phyloP scores from a whole-genome alignment of 306 rosid genomes.

The Glycine soja region DNA sequence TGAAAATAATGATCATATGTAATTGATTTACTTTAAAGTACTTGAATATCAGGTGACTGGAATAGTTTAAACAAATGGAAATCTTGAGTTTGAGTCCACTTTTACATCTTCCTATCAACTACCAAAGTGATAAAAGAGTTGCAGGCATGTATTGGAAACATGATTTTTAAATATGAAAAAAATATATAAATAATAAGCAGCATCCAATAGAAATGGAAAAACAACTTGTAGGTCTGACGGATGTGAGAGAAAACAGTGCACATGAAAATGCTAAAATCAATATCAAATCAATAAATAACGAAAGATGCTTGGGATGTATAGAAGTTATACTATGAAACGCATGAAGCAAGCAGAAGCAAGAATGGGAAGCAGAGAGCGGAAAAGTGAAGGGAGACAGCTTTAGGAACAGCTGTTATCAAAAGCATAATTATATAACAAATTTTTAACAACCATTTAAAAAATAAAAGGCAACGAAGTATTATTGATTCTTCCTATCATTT shows the following conservation, averaged over 20 bases:
- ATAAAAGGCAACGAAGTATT: slow-evolving; percentile 25
- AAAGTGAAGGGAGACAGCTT: slow-evolving; percentile 44
- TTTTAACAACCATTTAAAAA: slow-evolving; percentile 34
- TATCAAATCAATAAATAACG: slow-evolving; percentile 33
- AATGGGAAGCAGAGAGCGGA: slow-evolving; percentile 39
- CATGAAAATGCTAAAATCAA: slow-evolving; percentile 42
- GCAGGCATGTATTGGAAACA: slow-evolving; percentile 37
- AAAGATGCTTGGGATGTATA: slow-evolving; percentile 42
- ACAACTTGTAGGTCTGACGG: slow-evolving; percentile 39
- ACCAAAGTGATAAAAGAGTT: slow-evolving; percentile 18
- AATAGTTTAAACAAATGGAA: slow-evolving; percentile 33
- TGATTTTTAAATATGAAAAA: slow-evolving; percentile 8
- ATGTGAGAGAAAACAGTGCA: slow-evolving; percentile 40
- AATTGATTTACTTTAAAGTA: slow-evolving; percentile 24
- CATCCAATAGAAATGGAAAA: slow-evolving; percentile 23
- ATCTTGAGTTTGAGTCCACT: slow-evolving; percentile 38
- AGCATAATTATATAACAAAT: slow-evolving; percentile 40
- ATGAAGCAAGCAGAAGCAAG: slow-evolving; percentile 46
- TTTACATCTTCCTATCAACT: slow-evolving; percentile 50
- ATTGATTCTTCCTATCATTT: slow-evolving; percentile 33
- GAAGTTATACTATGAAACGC: slow-evolving; percentile 37
- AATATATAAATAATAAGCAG: slow-evolving; percentile 28
- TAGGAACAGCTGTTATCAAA: slow-evolving; percentile 43
- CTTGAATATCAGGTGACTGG: slow-evolving; percentile 28
- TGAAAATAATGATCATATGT: slow-evolving; percentile 51